Percentiles rank a stretch among this genome's conserved stretches.
phyloP scores from a whole-genome alignment of 495 filamentous ascomycete genomes.

The Aspergillus coremiiformis region DNA sequence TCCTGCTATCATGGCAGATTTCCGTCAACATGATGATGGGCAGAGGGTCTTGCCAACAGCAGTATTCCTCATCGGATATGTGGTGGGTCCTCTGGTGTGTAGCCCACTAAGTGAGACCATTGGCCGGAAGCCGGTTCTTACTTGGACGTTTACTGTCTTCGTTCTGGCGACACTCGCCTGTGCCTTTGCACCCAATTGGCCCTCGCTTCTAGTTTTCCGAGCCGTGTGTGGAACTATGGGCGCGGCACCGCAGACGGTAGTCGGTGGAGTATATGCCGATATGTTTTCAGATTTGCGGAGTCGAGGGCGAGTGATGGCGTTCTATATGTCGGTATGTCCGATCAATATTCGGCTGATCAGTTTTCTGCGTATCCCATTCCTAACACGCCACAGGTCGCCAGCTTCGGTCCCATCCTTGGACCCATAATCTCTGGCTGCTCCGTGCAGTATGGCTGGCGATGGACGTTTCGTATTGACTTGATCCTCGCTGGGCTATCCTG shows the following conservation, averaged over 20 bases:
- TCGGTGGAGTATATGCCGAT: constrained; percentile 70
- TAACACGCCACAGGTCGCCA: constrained; percentile 42
- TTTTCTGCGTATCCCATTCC: background rate
- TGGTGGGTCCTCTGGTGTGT: constrained; percentile 57
- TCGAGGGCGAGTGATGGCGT: constrained; percentile 62
- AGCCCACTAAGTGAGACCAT: constrained; percentile 65
- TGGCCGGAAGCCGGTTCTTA: constrained; percentile 56
- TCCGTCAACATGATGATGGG: constrained; percentile 25
- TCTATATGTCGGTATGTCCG: constrained; percentile 60
- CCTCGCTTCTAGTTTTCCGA: constrained; percentile 59
- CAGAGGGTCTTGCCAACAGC: constrained; percentile 65
- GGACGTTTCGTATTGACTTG: constrained; percentile 56
- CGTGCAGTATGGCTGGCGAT: constrained; percentile 54
- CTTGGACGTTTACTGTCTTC: constrained; percentile 54
- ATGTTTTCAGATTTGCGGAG: constrained; percentile 50
- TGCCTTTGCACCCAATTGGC: constrained; percentile 62
- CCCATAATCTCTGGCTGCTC: constrained; percentile 62
- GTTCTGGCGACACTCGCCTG: constrained; percentile 61
- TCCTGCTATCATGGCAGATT: constrained; percentile 41
- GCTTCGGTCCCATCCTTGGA: constrained; percentile 58
- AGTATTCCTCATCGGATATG: constrained; percentile 65
- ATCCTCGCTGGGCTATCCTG: constrained; percentile 46
- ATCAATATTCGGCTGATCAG: background rate
- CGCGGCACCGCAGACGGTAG: constrained; percentile 59
- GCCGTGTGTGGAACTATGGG: constrained; percentile 57